Evolutionary conservation across 2,329 filamentous ascomycete genomes (phyloP).

Genomic region (Didymella sp.): DNA sequence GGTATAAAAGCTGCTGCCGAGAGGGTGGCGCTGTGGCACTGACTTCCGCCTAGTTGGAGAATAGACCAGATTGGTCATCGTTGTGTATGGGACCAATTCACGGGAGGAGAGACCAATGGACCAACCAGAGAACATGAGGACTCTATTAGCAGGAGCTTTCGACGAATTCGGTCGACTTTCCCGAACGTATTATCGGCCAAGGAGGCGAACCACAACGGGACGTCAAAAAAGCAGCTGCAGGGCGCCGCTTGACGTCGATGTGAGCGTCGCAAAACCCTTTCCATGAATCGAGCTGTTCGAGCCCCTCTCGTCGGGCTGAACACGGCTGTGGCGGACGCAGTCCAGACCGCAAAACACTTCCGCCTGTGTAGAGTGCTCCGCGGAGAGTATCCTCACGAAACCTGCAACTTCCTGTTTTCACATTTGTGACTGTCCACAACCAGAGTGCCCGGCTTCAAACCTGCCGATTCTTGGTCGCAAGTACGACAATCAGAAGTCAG

Average conservation of each 20-base stretch:
- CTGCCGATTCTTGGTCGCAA: background rate
- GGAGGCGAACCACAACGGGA: background rate
- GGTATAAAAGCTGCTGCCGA: background rate
- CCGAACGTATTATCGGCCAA: background rate
- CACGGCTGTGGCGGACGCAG: background rate
- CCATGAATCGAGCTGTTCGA: background rate
- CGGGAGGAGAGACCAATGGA: background rate
- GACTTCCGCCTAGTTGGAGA: background rate
- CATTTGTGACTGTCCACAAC: background rate
- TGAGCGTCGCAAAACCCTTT: background rate
- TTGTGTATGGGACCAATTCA: conserved; percentile 1
- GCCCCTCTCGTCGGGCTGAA: background rate
- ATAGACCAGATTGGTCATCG: conserved; percentile 10
- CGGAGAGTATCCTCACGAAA: background rate
- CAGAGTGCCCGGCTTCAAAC: background rate
- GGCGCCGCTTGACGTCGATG: background rate
- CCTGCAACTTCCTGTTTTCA: background rate
- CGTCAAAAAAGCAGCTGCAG: background rate
- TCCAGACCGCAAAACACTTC: conserved; percentile 9
- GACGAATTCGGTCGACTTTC: background rate
- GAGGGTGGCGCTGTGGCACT: background rate
- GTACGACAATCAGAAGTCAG: background rate
- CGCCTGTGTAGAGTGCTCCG: conserved; percentile 1
- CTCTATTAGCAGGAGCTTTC: background rate
- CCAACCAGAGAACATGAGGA: background rate